Base-by-base conservation (phyloP, 2,329 filamentous ascomycete species). In the Sclerotinia trifoliorum region DNA sequence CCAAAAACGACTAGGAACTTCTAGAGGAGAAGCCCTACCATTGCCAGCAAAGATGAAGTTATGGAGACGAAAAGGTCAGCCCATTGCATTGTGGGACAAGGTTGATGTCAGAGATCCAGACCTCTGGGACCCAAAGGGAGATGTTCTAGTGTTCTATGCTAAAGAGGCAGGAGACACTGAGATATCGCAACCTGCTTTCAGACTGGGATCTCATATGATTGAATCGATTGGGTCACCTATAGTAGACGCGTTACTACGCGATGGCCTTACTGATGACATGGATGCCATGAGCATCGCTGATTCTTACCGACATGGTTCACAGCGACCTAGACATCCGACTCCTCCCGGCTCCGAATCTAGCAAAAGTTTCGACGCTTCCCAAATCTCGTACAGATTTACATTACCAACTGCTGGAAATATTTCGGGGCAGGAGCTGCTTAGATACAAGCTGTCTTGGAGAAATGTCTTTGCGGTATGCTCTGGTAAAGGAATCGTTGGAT, bases 401-500 rank as follows among this genome's bases (percentile, higher is more conserved):
- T 88, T 91, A 69, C 83, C 87, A 0, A 82, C 86, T 0, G 87
- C 87, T 0, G 71, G 81, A 1, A 81, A 83, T 49, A 73, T 84
- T 51, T 82, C 74, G 72, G 83, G 78, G 74, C 77, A 77, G 24
- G 84, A 83, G 54, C 83, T 83, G 66, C 80, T 83, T 1, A 81
- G 86, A 0, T 82, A 90, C 71, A 86, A 88, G 71, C 82, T 91
- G 58, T 88, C 89, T 0, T 89, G 88, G 0, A 84, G 89, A 26
- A 92, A 91, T 73, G 84, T 91, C 56, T 87, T 92, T 72, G 89
- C 88, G 0, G 78, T 91, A 46, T 77, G 91, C 2, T 88, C 86
- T 73, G 83, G 86, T 64, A 85, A 86, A 29, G 88, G 88, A 0
- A 80, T 91, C 0, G 88, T 91, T 2, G 89, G 89, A 0, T 74